A percentile compares a stretch with the other conserved stretches of the same genome.
Conservation (phyloP, 768 basidiomycete species). For the Mycena pura region DNA sequence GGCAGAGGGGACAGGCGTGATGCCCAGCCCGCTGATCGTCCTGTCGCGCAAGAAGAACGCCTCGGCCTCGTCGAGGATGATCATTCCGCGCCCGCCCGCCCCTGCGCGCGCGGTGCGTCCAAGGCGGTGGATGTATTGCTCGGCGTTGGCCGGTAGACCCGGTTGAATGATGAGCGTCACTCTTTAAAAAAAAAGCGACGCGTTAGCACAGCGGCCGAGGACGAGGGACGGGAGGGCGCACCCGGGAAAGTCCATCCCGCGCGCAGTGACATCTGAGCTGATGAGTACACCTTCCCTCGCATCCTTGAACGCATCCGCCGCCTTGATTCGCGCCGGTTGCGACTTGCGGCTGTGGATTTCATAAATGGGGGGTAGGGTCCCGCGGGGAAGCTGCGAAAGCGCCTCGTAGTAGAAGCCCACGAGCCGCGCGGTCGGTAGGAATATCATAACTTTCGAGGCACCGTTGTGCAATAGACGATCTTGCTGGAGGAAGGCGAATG, state of each 20-base stretch:
- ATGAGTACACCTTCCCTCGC: constrained; percentile 53
- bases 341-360: constrained; percentile 66
- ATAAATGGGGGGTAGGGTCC: constrained; percentile 44
- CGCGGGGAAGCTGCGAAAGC: constrained; percentile 16
- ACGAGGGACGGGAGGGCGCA: constrained; percentile 30
- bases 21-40: constrained; percentile 47
- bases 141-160: constrained; percentile 70
- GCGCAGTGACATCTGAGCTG: constrained; percentile 64
- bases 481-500: constrained; percentile 45
- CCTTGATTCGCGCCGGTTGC: constrained; percentile 54
- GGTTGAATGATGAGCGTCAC: constrained; percentile 68
- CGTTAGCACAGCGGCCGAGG: neutral
- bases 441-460: constrained; percentile 58
- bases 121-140: constrained; percentile 82
- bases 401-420: constrained; percentile 26
- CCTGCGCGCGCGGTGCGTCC: constrained; percentile 83
- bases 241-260: constrained; percentile 75
- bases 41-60: constrained; percentile 50
- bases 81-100: constrained; percentile 61
- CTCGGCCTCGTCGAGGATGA: constrained; percentile 62
- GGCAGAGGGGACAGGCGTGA: constrained; percentile 41
- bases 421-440: constrained; percentile 68
- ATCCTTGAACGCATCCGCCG: constrained; percentile 55
- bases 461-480: constrained; percentile 38
- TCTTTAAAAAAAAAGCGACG: constrained; percentile 35